Conservation (phyloP, 2,329 filamentous ascomycete species). For the Magnaporthiopsis incrustans region DNA sequence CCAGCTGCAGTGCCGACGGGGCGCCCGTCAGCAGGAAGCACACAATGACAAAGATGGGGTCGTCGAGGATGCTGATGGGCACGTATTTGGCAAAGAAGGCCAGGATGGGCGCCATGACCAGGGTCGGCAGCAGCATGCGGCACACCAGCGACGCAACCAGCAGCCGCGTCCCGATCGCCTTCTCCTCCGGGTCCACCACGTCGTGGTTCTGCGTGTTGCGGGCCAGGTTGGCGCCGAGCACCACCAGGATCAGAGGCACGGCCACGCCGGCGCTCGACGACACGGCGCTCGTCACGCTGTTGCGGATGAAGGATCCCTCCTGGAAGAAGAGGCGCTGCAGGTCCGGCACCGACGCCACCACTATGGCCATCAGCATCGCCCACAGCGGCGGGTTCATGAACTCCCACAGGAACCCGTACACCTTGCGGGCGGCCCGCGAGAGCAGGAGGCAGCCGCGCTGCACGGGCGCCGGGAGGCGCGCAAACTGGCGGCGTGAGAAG, state of each 20-base stretch:
- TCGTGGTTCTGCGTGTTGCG: slow-evolving; percentile 75
- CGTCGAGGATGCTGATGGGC: slow-evolving; percentile 87
- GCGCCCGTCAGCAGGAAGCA: slow-evolving; percentile 94
- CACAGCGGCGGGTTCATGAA: slow-evolving; percentile 99
- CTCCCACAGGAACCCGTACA: slow-evolving; percentile 66
- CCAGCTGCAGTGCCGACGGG: slow-evolving; percentile 85
- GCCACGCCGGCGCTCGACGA: slow-evolving; percentile 81
- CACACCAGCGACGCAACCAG: slow-evolving; percentile 79
- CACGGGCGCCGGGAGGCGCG: slow-evolving; percentile 32
- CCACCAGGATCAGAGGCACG: slow-evolving; percentile 89
- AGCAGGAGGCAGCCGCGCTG: slow-evolving; percentile 26
- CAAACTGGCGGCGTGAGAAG: slow-evolving; percentile 21
- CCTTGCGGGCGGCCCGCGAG: slow-evolving; percentile 28
- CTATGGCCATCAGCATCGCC: slow-evolving; percentile 88
- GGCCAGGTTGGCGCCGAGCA: slow-evolving; percentile 88
- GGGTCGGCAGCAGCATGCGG: slow-evolving; percentile 84
- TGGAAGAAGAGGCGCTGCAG: slow-evolving; percentile 84
- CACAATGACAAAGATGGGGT: slow-evolving; percentile 96
- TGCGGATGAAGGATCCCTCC: slow-evolving; percentile 81
- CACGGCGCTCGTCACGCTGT: slow-evolving; percentile 85
- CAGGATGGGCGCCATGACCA: slow-evolving; percentile 86
- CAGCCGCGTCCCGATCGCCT: slow-evolving; percentile 61
- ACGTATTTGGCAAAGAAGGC: slow-evolving; percentile 84
- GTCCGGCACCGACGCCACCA: slow-evolving; percentile 78
- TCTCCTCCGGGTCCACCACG: slow-evolving; percentile 61